These are phyloP conservation scores for Ogataea naganishii DNA, from an alignment of 805 yeast genomes.

Conservation along the genomic window DNA sequence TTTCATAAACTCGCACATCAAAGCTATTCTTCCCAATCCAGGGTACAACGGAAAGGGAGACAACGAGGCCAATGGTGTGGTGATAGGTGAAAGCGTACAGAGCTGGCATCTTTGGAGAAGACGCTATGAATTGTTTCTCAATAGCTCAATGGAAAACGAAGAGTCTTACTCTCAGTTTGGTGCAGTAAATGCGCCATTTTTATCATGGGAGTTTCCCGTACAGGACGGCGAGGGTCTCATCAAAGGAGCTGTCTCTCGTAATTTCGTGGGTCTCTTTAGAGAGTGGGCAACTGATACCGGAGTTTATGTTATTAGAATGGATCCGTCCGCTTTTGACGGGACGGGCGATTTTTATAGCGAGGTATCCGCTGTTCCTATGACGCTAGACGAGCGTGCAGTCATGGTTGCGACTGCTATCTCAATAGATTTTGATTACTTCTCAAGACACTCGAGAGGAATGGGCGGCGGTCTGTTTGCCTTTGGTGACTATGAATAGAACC, in stretches of 20 bases:
- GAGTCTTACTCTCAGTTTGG: slow-evolving; percentile 72
- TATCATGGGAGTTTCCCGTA: slow-evolving; percentile 83
- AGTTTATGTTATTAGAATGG: slow-evolving; percentile 80
- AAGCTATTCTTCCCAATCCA: slow-evolving; percentile 53
- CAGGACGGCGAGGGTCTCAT: slow-evolving; percentile 46
- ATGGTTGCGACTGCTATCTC: slow-evolving; percentile 83
- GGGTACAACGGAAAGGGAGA: slow-evolving; percentile 25
- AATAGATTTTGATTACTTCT: slow-evolving; percentile 92
- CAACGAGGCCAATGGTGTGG: slow-evolving; percentile 31
- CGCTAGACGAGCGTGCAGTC: slow-evolving; percentile 78
- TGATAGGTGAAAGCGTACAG: slow-evolving; percentile 83
- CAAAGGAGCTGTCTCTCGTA: slow-evolving; percentile 75
- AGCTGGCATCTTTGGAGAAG: slow-evolving; percentile 96
- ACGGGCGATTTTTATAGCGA: slow-evolving; percentile 42
- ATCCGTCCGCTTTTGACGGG: slow-evolving; percentile 57
- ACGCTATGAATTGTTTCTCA: slow-evolving; percentile 67
- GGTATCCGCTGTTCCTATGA: slow-evolving; percentile 36
- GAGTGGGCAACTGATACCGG: slow-evolving; percentile 95
- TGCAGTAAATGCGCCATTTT: slow-evolving; percentile 74
- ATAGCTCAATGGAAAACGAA: slow-evolving; percentile 16
- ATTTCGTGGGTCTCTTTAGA: slow-evolving; percentile 92
- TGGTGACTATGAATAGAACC: slow-evolving; percentile 9
- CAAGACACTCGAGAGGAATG: slow-evolving; percentile 71
- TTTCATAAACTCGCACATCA: slow-evolving; percentile 81
- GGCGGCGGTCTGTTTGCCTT: slow-evolving; percentile 33